These are phyloP conservation scores for Zoysia pacifica DNA, from an alignment of 176 grass and related monocot genomes.

Conservation along the genomic window DNA sequence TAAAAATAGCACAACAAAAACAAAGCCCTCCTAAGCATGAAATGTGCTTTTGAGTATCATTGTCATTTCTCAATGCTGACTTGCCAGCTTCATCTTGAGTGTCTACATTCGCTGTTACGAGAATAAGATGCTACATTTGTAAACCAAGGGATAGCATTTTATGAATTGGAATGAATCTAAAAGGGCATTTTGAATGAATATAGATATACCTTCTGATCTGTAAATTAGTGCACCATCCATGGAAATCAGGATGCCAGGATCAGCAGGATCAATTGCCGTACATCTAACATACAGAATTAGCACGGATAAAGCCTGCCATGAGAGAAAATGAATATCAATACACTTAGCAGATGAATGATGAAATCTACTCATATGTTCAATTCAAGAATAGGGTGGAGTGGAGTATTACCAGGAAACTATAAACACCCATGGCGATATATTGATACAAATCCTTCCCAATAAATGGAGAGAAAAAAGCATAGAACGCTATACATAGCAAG, in stretches of 20 bases:
- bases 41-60: slow-evolving; percentile 40
- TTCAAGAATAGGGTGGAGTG: not conserved
- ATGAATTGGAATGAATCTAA: slow-evolving; percentile 36
- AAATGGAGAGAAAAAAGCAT: slow-evolving; percentile 98
- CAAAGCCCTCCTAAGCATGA: slow-evolving; percentile 64
- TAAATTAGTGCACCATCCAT: slow-evolving; percentile 64
- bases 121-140: slow-evolving; percentile 39
- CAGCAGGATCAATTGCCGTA: slow-evolving; percentile 96
- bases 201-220: slow-evolving; percentile 56
- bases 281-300: slow-evolving; percentile 89
- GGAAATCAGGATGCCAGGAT: slow-evolving; percentile 80
- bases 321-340: slow-evolving; percentile 28
- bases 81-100: slow-evolving; percentile 49
- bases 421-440: slow-evolving; percentile 71
- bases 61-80: slow-evolving; percentile 24
- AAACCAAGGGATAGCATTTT: slow-evolving; percentile 26
- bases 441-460: slow-evolving; percentile 69
- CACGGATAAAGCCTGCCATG: slow-evolving; percentile 75
- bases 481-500: slow-evolving; percentile 91
- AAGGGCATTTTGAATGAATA: slow-evolving; percentile 23
- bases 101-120: slow-evolving; percentile 33
- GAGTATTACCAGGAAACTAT: slow-evolving; percentile 83
- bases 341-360: slow-evolving; percentile 4
- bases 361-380: slow-evolving; percentile 13
- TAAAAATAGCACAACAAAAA: slow-evolving; percentile 76